A percentile compares a stretch with the other conserved stretches of the same genome.
Evolutionary conservation across 306 rosid genomes (phyloP).

Genomic region (Acmispon strigosus): DNA sequence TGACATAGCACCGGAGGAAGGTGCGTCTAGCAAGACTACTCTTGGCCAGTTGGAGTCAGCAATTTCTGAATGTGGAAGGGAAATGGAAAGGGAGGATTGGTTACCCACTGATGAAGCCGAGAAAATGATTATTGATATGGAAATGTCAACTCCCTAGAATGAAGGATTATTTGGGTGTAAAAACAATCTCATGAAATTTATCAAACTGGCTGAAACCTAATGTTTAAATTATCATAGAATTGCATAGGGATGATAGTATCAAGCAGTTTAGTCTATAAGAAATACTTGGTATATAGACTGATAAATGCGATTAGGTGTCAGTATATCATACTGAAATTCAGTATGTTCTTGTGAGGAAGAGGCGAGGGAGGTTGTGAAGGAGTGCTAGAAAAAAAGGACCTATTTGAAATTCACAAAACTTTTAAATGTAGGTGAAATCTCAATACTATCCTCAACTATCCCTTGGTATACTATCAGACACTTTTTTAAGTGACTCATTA

Average conservation of each 20-base stretch:
- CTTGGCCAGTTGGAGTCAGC: not conserved
- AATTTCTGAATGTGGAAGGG: not conserved
- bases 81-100: not conserved
- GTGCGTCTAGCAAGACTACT: conserved; percentile 1
- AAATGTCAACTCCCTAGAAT: conserved; percentile 25
- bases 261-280: not conserved
- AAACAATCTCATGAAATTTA: not conserved
- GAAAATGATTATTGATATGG: conserved; percentile 14
- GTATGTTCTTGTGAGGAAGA: too few species aligned
- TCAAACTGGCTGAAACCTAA: not conserved
- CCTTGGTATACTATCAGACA: too few species aligned
- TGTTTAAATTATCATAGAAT: not conserved
- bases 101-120: not conserved
- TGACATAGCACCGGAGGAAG: not conserved
- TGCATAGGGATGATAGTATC: not conserved
- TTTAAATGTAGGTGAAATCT: too few species aligned
- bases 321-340: not conserved
- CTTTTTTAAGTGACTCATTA: too few species aligned
- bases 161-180: not conserved
- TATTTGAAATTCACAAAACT: too few species aligned
- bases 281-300: not conserved
- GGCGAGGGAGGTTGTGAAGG: too few species aligned
- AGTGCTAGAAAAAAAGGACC: too few species aligned
- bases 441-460: too few species aligned
- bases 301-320: not conserved